A percentile compares a stretch with the other conserved stretches of the same genome.
These are phyloP conservation scores for Aspergillus fumigatiaffinis DNA, from an alignment of 2,329 filamentous ascomycete genomes.

Conservation along the genomic window DNA sequence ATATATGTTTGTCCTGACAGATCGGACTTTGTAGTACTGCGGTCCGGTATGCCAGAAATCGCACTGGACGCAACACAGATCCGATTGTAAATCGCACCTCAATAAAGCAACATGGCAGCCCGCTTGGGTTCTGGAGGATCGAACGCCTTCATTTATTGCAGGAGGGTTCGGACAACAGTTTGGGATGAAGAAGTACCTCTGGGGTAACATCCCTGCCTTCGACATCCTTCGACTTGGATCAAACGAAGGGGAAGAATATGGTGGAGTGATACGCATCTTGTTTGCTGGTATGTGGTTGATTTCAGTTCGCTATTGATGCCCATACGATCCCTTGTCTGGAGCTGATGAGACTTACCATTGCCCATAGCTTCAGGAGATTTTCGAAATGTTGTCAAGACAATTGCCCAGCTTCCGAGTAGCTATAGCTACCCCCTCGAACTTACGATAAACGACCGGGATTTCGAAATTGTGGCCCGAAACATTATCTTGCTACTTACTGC, in stretches of 20 bases:
- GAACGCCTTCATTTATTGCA: background rate
- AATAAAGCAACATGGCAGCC: slow-evolving; percentile 1
- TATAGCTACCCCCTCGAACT: slow-evolving; percentile 24
- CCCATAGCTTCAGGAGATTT: slow-evolving; percentile 43
- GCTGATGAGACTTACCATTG: background rate
- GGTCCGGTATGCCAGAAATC: slow-evolving; percentile 2
- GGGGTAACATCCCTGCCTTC: slow-evolving; percentile 42
- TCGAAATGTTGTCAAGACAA: slow-evolving; percentile 42
- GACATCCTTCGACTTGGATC: slow-evolving; percentile 34
- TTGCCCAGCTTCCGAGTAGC: slow-evolving; percentile 28
- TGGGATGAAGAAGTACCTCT: slow-evolving; percentile 31
- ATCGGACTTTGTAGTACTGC: slow-evolving; percentile 4
- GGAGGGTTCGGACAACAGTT: background rate
- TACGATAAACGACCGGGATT: slow-evolving; percentile 40
- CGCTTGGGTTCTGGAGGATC: background rate
- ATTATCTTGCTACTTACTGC: slow-evolving; percentile 38
- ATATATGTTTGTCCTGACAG: too few relatives aligned
- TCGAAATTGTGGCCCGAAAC: slow-evolving; percentile 40
- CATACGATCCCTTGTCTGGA: too few relatives aligned
- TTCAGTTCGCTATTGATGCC: too few relatives aligned
- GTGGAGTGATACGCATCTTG: slow-evolving; percentile 25
- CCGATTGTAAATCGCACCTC: background rate
- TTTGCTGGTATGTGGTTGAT: slow-evolving; percentile 28
- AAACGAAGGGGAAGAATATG: slow-evolving; percentile 24
- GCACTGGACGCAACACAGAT: slow-evolving; percentile 5